Percentiles rank a stretch among this genome's conserved stretches.
Conservation (phyloP, 257 asterid species). For the Apocynum venetum region DNA sequence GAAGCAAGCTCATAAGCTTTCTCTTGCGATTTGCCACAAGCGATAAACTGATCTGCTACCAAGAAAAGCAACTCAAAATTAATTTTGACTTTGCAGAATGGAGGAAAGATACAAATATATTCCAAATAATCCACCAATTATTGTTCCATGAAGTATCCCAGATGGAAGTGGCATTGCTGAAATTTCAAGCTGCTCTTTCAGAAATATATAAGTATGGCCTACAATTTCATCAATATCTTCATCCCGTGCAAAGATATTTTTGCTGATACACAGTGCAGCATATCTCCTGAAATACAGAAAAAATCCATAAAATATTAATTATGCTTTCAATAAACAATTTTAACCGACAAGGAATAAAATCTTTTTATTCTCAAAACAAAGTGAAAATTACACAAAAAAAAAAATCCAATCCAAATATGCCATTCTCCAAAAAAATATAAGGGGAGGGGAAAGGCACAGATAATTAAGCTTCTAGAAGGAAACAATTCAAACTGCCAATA, state of each 20-base stretch:
- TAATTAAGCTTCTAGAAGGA: neutral
- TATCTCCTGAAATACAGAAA: slow-evolving; percentile 56
- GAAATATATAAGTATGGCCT: slow-evolving; percentile 72
- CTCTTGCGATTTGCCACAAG: slow-evolving; percentile 69
- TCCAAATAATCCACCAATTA: slow-evolving; percentile 47
- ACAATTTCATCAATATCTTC: slow-evolving; percentile 67
- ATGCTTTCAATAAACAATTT: neutral
- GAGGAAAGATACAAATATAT: neutral
- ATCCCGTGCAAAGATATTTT: slow-evolving; percentile 37
- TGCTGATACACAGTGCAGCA: slow-evolving; percentile 52
- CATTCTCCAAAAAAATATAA: neutral
- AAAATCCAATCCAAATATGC: neutral
- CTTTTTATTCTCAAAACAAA: neutral
- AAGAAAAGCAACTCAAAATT: slow-evolving; percentile 13
- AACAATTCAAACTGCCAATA: neutral
- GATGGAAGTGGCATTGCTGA: slow-evolving; percentile 61
- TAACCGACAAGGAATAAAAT: neutral
- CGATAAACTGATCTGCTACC: slow-evolving; percentile 67
- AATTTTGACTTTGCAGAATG: neutral
- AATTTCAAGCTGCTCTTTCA: slow-evolving; percentile 74
- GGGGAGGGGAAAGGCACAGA: neutral
- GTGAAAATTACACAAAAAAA: no score
- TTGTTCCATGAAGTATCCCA: slow-evolving; percentile 76
- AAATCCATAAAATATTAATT: slow-evolving; percentile 12
- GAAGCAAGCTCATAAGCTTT: slow-evolving; percentile 66